Evolutionary conservation across 1,284 basidiomycete genomes (phyloP).

Genomic region (Amylostereum chailletii): DNA sequence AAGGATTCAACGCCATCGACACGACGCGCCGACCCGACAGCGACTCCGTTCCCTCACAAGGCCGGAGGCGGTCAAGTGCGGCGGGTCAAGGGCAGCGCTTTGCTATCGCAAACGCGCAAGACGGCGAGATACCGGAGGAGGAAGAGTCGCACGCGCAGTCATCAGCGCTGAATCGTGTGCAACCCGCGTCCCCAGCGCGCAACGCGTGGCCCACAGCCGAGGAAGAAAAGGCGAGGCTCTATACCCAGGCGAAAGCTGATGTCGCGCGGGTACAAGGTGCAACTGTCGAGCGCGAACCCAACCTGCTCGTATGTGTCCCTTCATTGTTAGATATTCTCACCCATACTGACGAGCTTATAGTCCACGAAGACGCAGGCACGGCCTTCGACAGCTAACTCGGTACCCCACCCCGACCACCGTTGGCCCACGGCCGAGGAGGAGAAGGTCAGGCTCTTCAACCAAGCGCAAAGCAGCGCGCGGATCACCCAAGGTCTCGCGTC

Average conservation of each 20-base stretch:
- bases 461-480: constrained; percentile 53
- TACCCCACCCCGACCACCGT: constrained; percentile 2
- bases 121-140: constrained; percentile 20
- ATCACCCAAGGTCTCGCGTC: constrained; percentile 31
- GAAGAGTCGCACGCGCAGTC: not conserved
- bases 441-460: constrained; percentile 57
- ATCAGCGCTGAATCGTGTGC: not conserved
- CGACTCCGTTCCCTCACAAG: not conserved
- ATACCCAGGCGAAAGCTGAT: constrained; percentile 52
- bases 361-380: constrained; percentile 6
- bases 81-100: constrained; percentile 19
- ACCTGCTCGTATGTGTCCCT: constrained; percentile 11
- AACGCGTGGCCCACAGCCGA: constrained; percentile 45
- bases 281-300: constrained; percentile 16
- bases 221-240: constrained; percentile 59
- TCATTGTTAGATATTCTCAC: not conserved
- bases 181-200: constrained; percentile 5
- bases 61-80: constrained; percentile 14
- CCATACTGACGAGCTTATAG: too few species aligned
- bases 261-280: constrained; percentile 49
- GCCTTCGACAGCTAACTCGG: constrained; percentile 1
- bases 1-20: constrained; percentile 2
- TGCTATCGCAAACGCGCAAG: constrained; percentile 26
- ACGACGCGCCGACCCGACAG: constrained; percentile 7
- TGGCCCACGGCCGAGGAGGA: constrained; percentile 70